Percentiles rank a stretch among this genome's conserved stretches.
These are phyloP conservation scores for Sphagnum magellanicum DNA, from an alignment of 228 moss, liverwort and hornwort genomes.

Conservation along the genomic window DNA sequence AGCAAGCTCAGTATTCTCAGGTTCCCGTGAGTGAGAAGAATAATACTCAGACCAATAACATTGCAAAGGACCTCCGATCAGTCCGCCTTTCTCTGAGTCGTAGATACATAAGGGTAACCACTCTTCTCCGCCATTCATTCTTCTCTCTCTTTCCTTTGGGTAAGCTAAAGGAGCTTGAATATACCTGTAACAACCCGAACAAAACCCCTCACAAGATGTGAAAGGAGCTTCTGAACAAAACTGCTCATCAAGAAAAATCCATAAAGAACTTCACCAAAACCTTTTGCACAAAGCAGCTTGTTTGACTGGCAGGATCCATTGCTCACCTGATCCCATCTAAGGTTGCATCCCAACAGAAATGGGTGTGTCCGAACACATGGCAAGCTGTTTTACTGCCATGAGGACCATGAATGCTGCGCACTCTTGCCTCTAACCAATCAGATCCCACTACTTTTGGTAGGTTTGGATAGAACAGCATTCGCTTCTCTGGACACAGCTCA, in stretches of 20 bases:
- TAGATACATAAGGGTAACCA: constrained; percentile 76
- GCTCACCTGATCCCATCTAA: constrained; percentile 76
- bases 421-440: constrained; percentile 69
- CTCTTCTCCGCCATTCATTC: constrained; percentile 44
- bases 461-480: constrained; percentile 85
- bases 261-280: background rate
- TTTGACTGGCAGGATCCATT: background rate
- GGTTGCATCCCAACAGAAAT: constrained; percentile 83
- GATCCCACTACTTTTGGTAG: constrained; percentile 85
- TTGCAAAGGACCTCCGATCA: constrained; percentile 27
- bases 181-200: constrained; percentile 37
- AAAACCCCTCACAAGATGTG: no score
- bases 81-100: constrained; percentile 66
- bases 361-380: constrained; percentile 90
- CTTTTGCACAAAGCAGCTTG: background rate
- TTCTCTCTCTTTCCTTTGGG: constrained; percentile 64
- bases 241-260: no score
- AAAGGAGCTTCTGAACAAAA: no score
- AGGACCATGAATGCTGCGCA: constrained; percentile 66
- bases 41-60: constrained; percentile 82
- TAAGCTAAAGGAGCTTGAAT: constrained; percentile 86
- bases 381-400: constrained; percentile 60
- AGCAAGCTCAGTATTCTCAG: constrained; percentile 70
- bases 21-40: constrained; percentile 54
- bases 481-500: constrained; percentile 94